phyloP scores from a whole-genome alignment of 495 filamentous ascomycete species.

The Paragyromitra xinjiangensis region DNA sequence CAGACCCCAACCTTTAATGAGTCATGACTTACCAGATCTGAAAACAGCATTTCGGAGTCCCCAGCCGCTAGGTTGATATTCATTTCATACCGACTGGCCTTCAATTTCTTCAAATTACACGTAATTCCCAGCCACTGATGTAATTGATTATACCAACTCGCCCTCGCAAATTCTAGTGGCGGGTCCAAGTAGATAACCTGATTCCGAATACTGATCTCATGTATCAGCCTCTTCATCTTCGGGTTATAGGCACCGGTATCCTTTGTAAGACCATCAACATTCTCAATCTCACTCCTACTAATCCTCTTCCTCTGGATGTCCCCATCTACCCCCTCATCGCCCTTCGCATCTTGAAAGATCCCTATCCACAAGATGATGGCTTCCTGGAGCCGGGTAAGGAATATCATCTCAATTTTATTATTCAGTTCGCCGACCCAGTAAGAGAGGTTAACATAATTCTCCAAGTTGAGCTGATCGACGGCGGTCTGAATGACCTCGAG shows the following conservation, averaged over 20 bases:
- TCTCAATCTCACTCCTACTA: slow-evolving; percentile 61
- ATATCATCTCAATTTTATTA: slow-evolving; percentile 76
- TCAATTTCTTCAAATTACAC: slow-evolving; percentile 89
- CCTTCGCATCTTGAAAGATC: slow-evolving; percentile 73
- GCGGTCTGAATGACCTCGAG: slow-evolving; percentile 84
- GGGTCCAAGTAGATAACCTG: slow-evolving; percentile 96
- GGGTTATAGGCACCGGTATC: slow-evolving; percentile 63
- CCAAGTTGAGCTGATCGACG: slow-evolving; percentile 93
- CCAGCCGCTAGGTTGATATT: slow-evolving; percentile 71
- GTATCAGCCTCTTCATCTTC: slow-evolving; percentile 73
- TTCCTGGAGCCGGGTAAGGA: slow-evolving; percentile 78
- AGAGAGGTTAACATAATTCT: slow-evolving; percentile 89
- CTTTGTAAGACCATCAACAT: slow-evolving; percentile 55
- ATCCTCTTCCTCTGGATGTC: slow-evolving; percentile 61
- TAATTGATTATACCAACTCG: slow-evolving; percentile 91
- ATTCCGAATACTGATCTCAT: slow-evolving; percentile 95
- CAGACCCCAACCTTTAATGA: not conserved
- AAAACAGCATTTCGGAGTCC: slow-evolving; percentile 76
- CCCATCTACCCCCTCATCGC: slow-evolving; percentile 61
- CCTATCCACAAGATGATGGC: slow-evolving; percentile 86
- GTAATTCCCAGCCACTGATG: slow-evolving; percentile 92
- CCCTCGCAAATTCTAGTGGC: slow-evolving; percentile 87
- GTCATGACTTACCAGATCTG: slow-evolving; percentile 71
- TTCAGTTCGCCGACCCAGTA: slow-evolving; percentile 91
- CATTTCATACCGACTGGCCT: slow-evolving; percentile 94